A percentile compares a stretch with the other conserved stretches of the same genome.
These are phyloP conservation scores for Cordyceps pruinosa DNA, from an alignment of 2,329 filamentous ascomycete species.

Conservation along the genomic window DNA sequence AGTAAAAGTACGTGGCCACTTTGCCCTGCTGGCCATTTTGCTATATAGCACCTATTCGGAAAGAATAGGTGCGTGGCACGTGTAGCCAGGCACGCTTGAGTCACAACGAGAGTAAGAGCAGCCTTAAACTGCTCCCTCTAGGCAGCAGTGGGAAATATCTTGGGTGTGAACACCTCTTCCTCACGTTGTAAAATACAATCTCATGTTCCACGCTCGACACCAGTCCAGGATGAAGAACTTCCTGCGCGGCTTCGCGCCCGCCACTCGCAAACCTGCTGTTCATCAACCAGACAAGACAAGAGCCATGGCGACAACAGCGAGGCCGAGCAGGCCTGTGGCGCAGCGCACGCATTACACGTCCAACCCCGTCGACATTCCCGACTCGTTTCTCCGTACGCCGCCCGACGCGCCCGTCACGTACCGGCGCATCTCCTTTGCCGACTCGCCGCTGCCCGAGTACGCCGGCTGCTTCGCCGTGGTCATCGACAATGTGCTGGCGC, in stretches of 20 bases:
- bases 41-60: too few relatives aligned
- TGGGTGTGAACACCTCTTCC: too few relatives aligned
- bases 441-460: constrained; percentile 45
- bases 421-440: constrained; percentile 44
- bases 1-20: too few relatives aligned
- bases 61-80: too few relatives aligned
- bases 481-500: constrained; percentile 51
- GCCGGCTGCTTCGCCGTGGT: constrained; percentile 47
- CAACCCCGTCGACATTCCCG: constrained; percentile 29
- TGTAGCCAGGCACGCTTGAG: not conserved
- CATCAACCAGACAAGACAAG: not conserved
- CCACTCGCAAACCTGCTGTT: not conserved
- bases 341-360: constrained; percentile 22
- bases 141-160: not conserved
- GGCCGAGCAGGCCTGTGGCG: not conserved
- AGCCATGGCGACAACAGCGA: not conserved
- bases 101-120: not conserved
- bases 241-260: not conserved
- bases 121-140: not conserved
- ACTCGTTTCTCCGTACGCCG: constrained; percentile 36
- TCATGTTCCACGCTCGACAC: not conserved
- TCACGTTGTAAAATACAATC: too few relatives aligned
- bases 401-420: constrained; percentile 35
- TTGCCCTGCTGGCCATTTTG: too few relatives aligned
- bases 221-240: not conserved